A percentile compares a stretch with the other conserved stretches of the same genome.
Conservation (phyloP, 495 filamentous ascomycete genomes). For the Hypoxylon lienhwacheense region DNA sequence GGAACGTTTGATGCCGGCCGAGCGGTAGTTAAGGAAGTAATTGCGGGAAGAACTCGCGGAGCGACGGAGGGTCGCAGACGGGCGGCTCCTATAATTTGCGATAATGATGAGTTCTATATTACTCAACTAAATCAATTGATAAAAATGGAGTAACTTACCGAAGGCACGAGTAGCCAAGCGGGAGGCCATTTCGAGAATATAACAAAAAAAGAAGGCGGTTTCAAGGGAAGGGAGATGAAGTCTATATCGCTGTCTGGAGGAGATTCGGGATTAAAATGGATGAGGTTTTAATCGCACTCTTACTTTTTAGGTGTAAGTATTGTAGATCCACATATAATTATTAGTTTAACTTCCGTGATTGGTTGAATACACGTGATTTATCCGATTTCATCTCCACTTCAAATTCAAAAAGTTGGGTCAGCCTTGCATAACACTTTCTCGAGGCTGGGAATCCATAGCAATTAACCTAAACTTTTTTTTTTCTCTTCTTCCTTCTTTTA, state of each 20-base stretch:
- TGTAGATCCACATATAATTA: too few relatives aligned
- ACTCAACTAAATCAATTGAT: constrained; percentile 6
- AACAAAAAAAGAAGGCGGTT: constrained; percentile 30
- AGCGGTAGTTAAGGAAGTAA: constrained; percentile 63
- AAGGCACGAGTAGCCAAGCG: constrained; percentile 88
- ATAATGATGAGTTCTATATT: constrained; percentile 29
- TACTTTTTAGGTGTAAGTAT: constrained; percentile 14
- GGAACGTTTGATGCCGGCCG: constrained; percentile 78
- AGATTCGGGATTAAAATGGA: constrained; percentile 42
- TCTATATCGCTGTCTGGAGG: constrained; percentile 39
- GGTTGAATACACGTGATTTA: constrained; percentile 38
- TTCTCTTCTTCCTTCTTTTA: background rate
- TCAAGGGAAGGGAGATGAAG: constrained; percentile 45
- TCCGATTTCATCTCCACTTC: constrained; percentile 14
- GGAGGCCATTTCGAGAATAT: constrained; percentile 81
- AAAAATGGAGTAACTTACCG: constrained; percentile 61
- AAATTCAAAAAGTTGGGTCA: constrained; percentile 17
- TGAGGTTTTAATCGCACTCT: constrained; percentile 57
- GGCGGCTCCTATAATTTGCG: constrained; percentile 69
- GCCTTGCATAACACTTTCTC: constrained; percentile 31
- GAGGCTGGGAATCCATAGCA: constrained; percentile 22
- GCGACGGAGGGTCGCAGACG: constrained; percentile 75
- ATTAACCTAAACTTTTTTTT: constrained; percentile 21
- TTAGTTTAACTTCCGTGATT: constrained; percentile 35
- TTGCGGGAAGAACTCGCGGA: constrained; percentile 70